These are phyloP conservation scores for Raffaelea deltoideospora DNA, from an alignment of 2,329 filamentous ascomycete genomes.

Conservation along the genomic window DNA sequence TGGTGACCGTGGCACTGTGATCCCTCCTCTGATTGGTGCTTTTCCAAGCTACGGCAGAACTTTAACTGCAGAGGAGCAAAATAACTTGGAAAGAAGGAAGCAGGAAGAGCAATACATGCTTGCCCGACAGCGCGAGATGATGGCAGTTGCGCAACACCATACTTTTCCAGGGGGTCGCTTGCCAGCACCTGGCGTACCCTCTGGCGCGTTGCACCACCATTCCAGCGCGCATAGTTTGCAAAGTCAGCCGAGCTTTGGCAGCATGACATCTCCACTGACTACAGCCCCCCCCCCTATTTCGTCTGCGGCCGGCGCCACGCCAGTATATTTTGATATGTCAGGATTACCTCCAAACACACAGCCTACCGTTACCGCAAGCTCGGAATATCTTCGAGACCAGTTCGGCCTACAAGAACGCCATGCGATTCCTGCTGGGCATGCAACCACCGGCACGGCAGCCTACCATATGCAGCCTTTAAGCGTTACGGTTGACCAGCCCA, in stretches of 20 bases:
- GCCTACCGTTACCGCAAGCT: constrained; percentile 28
- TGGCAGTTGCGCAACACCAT: constrained; percentile 55
- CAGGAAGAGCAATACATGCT: constrained; percentile 97
- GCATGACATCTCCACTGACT: constrained; percentile 73
- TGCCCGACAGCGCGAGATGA: constrained; percentile 86
- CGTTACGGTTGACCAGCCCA: constrained; percentile 15
- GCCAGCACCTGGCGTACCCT: constrained; percentile 24
- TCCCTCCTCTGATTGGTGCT: constrained; percentile 80
- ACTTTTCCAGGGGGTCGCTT: constrained; percentile 3
- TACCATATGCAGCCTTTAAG: no score
- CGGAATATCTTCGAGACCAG: constrained; percentile 51
- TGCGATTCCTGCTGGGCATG: constrained; percentile 28
- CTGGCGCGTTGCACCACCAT: constrained; percentile 61
- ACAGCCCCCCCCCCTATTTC: constrained; percentile 36
- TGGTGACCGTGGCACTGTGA: constrained; percentile 42
- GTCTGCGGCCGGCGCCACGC: constrained; percentile 42
- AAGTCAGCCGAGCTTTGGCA: constrained; percentile 92
- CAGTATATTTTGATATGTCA: constrained; percentile 54
- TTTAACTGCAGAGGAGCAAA: constrained; percentile 92
- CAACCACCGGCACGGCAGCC: constrained; percentile 4
- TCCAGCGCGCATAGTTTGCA: constrained; percentile 91
- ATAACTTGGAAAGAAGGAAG: constrained; percentile 88
- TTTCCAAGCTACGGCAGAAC: constrained; percentile 97
- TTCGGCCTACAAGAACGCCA: constrained; percentile 40
- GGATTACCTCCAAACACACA: constrained; percentile 25